phyloP scores from a whole-genome alignment of 2,329 filamentous ascomycete species.

The Teratosphaeria nubilosa region DNA sequence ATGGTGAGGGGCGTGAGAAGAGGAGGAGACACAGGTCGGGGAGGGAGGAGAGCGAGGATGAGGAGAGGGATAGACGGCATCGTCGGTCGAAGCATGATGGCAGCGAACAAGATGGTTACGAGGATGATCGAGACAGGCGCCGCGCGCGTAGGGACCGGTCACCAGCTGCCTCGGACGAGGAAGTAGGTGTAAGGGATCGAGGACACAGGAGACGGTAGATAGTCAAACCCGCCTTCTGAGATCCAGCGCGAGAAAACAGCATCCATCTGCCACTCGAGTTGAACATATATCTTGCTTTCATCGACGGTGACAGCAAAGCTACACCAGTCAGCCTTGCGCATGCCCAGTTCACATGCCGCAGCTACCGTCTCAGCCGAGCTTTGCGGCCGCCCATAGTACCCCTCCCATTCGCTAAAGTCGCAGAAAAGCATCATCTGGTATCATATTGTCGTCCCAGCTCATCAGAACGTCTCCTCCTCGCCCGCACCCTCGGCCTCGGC shows the following conservation, averaged over 20 bases:
- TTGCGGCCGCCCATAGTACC: background rate
- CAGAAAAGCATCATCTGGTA: background rate
- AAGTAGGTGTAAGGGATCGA: background rate
- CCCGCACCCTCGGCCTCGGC: constrained; percentile 48
- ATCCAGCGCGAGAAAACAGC: background rate
- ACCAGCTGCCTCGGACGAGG: background rate
- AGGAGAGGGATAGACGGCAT: background rate
- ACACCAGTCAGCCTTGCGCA: background rate
- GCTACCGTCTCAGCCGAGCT: background rate
- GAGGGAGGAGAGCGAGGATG: background rate
- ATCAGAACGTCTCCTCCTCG: constrained; percentile 70
- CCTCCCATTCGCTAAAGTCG: background rate
- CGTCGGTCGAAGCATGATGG: background rate
- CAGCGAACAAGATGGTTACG: background rate
- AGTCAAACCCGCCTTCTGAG: background rate
- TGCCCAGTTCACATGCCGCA: background rate
- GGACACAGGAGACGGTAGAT: background rate
- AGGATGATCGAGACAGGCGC: background rate
- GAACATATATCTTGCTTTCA: background rate
- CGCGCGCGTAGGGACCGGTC: background rate
- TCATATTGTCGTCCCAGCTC: background rate
- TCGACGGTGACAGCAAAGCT: background rate
- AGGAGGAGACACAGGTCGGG: background rate
- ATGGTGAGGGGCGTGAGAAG: constrained; percentile 9
- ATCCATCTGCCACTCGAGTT: background rate